Evolutionary conservation across 2,329 filamentous ascomycete species (phyloP), one percentile per base, ranked within the genome.

Genomic region (Epichloe gansuensis): DNA sequence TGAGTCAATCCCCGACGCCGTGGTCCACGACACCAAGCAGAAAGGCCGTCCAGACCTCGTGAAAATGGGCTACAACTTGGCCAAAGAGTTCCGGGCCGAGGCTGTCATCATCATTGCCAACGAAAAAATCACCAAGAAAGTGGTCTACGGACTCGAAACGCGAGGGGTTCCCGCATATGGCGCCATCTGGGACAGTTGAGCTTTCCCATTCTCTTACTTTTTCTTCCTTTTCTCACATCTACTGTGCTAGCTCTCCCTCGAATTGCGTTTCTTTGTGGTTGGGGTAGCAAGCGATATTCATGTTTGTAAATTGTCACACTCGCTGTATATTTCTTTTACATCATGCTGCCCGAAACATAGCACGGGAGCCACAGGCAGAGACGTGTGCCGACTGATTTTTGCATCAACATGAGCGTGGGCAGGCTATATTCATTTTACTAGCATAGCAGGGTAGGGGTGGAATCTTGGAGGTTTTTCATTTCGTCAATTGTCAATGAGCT

Each of bases 61-160:
- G 13, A 62, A 63, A 45, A 72, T 73, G 65, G 68, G 69, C 4
- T 75, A 68, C 62, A 75, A 86, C 63, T 60, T 83, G 31, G 71
- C 71, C 12, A 69, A 80, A 45, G 72, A 75, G 40, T 81, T 77
- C 58, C 66, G 70, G 8, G 68, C 82, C 2, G 84, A 89, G 71
- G 85, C 84, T 2, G 82, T 88, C 39, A 82, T 87, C 61, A 76
- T 88, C 54, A 83, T 89, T 59, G 81, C 81, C 51, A 89, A 89
- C 63, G 78, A n/a, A 82, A 53, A 74, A 68, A 74, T 87, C 36
- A 88, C 84, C 17, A 75, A 74, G 60, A 79, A 78, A 68, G 73
- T 89, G 1, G 84, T 89, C 0, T 85, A 82, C 62, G 81, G 76
- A 8, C 68, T 89, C 49, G 83, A 88, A 67, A 74, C 72, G 39